These are phyloP conservation scores for Notholithocarpus densiflorus DNA, from an alignment of 306 rosid species.

Conservation along the genomic window DNA sequence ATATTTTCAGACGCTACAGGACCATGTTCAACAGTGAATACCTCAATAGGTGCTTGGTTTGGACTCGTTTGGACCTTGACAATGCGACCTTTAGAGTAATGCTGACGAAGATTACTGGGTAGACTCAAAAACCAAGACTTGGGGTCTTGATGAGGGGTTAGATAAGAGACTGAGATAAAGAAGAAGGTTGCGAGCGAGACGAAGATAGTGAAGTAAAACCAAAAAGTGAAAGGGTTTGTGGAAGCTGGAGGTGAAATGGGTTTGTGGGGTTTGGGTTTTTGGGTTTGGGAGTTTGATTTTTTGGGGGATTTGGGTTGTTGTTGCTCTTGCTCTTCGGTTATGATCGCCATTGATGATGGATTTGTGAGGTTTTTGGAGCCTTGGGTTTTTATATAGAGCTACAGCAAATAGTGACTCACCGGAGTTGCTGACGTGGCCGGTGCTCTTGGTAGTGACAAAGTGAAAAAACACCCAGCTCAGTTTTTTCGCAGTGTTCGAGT, in stretches of 20 bases:
- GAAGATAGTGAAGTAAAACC: conserved; percentile 72
- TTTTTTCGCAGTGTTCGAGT: too few relatives aligned
- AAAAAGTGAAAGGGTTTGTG: conserved; percentile 61
- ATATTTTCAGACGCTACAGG: conserved; percentile 47
- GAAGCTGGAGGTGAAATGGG: conserved; percentile 26
- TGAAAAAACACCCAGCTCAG: too few relatives aligned
- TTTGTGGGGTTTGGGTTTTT: conserved; percentile 22
- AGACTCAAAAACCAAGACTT: conserved; percentile 72
- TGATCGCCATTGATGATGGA: conserved; percentile 61
- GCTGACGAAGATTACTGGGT: conserved; percentile 68
- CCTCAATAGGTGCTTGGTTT: conserved; percentile 48
- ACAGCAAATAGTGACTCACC: neutral
- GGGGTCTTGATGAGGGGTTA: conserved; percentile 51
- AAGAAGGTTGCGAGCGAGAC: conserved; percentile 54
- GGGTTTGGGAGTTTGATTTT: conserved; percentile 17
- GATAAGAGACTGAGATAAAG: conserved; percentile 44
- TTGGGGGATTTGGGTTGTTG: neutral
- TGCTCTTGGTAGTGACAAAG: neutral
- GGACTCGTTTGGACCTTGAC: conserved; percentile 67
- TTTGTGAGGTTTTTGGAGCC: conserved; percentile 1
- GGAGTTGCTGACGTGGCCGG: neutral
- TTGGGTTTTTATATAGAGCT: neutral
- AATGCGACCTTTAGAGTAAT: conserved; percentile 68
- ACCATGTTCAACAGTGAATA: conserved; percentile 54
- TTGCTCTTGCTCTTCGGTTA: conserved; percentile 49